phyloP scores from a whole-genome alignment of 2,329 filamentous ascomycete species.

The Epichloe typhina region DNA sequence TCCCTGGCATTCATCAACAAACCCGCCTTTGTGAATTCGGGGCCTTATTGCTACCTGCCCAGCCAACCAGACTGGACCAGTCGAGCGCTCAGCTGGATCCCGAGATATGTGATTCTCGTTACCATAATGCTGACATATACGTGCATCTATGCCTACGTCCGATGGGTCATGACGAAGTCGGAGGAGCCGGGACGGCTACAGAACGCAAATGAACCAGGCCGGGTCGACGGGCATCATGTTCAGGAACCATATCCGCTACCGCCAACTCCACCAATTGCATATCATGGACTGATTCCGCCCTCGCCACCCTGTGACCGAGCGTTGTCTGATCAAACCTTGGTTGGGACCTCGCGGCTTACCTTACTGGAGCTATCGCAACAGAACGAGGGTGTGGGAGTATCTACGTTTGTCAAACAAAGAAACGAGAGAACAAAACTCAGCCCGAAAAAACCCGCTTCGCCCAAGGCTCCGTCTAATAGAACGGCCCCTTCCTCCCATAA shows the following conservation, averaged over 20 bases:
- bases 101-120: constrained; percentile 55
- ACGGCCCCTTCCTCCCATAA: not conserved
- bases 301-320: constrained; percentile 10
- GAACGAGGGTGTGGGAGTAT: not conserved
- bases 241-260: constrained; percentile 9
- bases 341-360: not conserved
- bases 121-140: constrained; percentile 52
- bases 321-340: constrained; percentile 7
- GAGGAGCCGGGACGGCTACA: constrained; percentile 10
- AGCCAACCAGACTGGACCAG: constrained; percentile 55
- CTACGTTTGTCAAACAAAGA: not conserved
- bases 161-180: constrained; percentile 28
- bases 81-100: constrained; percentile 57
- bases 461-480: too few species aligned
- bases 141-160: constrained; percentile 58
- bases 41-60: constrained; percentile 58
- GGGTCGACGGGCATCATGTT: constrained; percentile 4
- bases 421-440: not conserved
- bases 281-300: constrained; percentile 20
- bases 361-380: not conserved
- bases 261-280: constrained; percentile 18
- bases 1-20: constrained; percentile 49
- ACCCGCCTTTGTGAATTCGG: constrained; percentile 46
- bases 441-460: too few species aligned
- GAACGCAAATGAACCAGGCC: not conserved